phyloP scores from a whole-genome alignment of 2,329 filamentous ascomycete genomes.

The Graphilbum sp. region DNA sequence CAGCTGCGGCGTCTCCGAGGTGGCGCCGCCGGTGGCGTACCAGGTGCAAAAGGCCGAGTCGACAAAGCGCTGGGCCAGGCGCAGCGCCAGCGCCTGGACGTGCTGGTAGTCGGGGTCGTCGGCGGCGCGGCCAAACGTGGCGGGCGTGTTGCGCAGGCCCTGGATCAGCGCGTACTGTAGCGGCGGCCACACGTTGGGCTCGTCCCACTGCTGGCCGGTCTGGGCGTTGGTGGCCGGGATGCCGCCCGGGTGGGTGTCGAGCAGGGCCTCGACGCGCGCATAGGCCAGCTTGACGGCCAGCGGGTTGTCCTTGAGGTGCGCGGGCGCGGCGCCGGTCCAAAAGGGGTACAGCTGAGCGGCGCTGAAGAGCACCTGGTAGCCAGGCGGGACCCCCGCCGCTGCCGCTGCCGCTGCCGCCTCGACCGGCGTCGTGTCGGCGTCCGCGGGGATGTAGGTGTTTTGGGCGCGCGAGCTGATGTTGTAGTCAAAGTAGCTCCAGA shows the following conservation, averaged over 20 bases:
- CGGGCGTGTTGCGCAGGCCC: slow-evolving; percentile 41
- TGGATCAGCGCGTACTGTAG: slow-evolving; percentile 48
- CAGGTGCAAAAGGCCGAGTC: slow-evolving; percentile 56
- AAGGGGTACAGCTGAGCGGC: slow-evolving; percentile 50
- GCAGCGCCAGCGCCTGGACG: slow-evolving; percentile 37
- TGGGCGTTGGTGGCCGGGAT: slow-evolving; percentile 45
- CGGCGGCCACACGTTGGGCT: slow-evolving; percentile 55
- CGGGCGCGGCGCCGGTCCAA: slow-evolving; percentile 49
- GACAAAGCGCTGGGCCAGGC: slow-evolving; percentile 47
- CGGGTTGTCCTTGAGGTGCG: slow-evolving; percentile 39
- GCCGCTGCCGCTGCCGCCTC: slow-evolving; percentile 24
- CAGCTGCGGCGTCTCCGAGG: slow-evolving; percentile 32
- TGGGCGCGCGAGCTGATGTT: slow-evolving; percentile 43
- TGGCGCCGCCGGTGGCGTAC: slow-evolving; percentile 49
- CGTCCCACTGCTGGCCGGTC: slow-evolving; percentile 53
- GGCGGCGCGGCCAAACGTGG: slow-evolving; percentile 35
- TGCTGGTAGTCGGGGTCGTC: slow-evolving; percentile 36
- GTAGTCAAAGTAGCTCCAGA: slow-evolving; percentile 52
- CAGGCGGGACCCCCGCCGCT: slow-evolving; percentile 35
- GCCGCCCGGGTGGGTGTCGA: slow-evolving; percentile 35
- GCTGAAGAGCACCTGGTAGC: slow-evolving; percentile 40
- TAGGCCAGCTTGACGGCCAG: slow-evolving; percentile 38
- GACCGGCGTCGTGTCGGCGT: slow-evolving; percentile 25
- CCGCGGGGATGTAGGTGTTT: slow-evolving; percentile 34
- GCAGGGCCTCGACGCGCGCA: slow-evolving; percentile 32